Evolutionary conservation across 768 basidiomycete species (phyloP).

Genomic region (Phylloporus rhodoxanthus): DNA sequence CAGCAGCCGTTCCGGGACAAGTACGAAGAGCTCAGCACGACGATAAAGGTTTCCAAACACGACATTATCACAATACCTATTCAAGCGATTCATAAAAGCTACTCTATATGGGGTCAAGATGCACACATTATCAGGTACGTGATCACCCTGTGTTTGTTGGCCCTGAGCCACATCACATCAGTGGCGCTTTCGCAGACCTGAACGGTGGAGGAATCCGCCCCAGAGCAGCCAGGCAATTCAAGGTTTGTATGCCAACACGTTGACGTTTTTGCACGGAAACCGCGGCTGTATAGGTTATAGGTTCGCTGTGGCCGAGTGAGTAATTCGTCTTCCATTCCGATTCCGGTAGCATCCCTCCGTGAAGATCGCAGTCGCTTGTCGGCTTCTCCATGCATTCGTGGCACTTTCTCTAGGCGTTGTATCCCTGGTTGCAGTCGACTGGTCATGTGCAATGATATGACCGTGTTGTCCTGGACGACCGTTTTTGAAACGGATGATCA

Average conservation of each 20-base stretch:
- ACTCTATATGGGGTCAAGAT: conserved; percentile 58
- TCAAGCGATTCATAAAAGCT: conserved; percentile 51
- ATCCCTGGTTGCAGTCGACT: conserved; percentile 6
- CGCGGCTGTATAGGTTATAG: conserved; percentile 58
- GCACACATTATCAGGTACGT: conserved; percentile 53
- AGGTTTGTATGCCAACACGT: conserved; percentile 47
- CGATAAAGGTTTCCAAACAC: conserved; percentile 39
- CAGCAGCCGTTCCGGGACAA: conserved; percentile 29
- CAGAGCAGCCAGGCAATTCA: conserved; percentile 35
- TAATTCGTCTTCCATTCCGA: conserved; percentile 13
- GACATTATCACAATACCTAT: conserved; percentile 59
- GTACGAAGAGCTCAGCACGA: conserved; percentile 26
- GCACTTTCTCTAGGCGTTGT: conserved; percentile 20
- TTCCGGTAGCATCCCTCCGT: conserved; percentile 8
- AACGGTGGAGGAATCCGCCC: conserved; percentile 44
- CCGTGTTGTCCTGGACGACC: too few species aligned
- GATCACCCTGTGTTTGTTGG: conserved; percentile 16
- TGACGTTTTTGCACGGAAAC: conserved; percentile 56
- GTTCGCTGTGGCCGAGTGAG: conserved; percentile 58
- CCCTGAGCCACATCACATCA: conserved; percentile 21
- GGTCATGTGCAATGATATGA: too few species aligned
- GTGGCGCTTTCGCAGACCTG: conserved; percentile 37
- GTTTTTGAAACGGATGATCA: conserved; percentile 1
- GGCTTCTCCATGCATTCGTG: conserved; percentile 2
- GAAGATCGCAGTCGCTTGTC: conserved; percentile 6